phyloP scores from a whole-genome alignment of 345 rosid genomes.

The Clausena lansium region DNA sequence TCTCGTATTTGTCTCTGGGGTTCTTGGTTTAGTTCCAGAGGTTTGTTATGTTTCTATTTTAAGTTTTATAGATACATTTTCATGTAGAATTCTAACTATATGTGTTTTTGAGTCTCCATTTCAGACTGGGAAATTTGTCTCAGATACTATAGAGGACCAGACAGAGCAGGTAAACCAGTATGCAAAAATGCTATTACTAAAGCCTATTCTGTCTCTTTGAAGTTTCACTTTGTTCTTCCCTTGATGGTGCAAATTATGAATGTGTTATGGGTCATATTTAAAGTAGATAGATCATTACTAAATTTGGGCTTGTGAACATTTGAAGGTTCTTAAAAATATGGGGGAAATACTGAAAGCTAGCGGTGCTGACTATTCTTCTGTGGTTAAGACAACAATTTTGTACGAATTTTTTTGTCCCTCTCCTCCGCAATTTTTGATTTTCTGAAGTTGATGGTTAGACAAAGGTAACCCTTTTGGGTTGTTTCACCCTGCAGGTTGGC shows the following conservation, averaged over 20 bases:
- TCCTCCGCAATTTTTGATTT: neutral
- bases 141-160: conserved; percentile 72
- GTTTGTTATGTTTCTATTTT: conserved; percentile 28
- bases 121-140: conserved; percentile 77
- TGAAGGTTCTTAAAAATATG: conserved; percentile 55
- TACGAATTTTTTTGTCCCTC: conserved; percentile 12
- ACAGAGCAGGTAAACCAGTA: conserved; percentile 71
- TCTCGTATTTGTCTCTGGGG: conserved; percentile 77
- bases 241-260: neutral
- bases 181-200: neutral
- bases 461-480: neutral
- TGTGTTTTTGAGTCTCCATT: conserved; percentile 18
- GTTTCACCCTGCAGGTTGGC: conserved; percentile 61
- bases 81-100: conserved; percentile 3
- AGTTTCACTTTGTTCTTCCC: neutral
- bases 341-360: conserved; percentile 64
- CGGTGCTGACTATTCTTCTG: conserved; percentile 52
- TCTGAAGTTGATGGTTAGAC: neutral
- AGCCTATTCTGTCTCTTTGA: neutral
- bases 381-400: conserved; percentile 69
- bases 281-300: neutral
- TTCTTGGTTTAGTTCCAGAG: conserved; percentile 86
- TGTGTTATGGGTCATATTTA: neutral
- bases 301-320: neutral
- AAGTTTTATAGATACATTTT: neutral